Conservation (phyloP, 805 yeast species). For the Yamadazyma paraphyllophila region DNA sequence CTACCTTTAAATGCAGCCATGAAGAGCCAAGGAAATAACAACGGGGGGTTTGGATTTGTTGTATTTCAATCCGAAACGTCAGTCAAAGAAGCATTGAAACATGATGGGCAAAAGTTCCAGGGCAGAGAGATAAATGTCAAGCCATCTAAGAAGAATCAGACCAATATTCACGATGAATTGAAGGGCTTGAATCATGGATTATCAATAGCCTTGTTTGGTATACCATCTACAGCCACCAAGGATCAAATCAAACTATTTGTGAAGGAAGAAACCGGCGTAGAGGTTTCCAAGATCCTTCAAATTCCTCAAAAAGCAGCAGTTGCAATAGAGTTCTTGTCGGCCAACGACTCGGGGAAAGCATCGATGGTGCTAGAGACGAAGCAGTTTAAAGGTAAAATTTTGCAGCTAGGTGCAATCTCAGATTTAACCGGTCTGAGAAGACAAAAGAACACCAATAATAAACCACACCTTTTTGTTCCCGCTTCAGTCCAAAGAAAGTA, state of each 20-base stretch:
- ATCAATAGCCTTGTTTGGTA: slow-evolving; percentile 8
- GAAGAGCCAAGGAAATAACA: slow-evolving; percentile 28
- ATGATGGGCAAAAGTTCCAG: slow-evolving; percentile 41
- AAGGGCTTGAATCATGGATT: slow-evolving; percentile 17
- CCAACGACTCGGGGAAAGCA: slow-evolving; percentile 12
- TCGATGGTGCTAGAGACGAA: slow-evolving; percentile 7
- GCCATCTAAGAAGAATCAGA: slow-evolving; percentile 12
- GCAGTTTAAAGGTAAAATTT: slow-evolving; percentile 1
- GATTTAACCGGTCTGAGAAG: slow-evolving; percentile 1
- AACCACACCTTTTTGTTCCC: slow-evolving; percentile 7
- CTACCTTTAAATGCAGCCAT: slow-evolving; percentile 44
- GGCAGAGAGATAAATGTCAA: slow-evolving; percentile 50
- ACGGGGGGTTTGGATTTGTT: slow-evolving; percentile 69
- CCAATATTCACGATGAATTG: slow-evolving; percentile 2
- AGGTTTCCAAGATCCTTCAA: neutral
- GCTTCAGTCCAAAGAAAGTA: slow-evolving; percentile 4
- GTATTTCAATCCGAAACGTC: slow-evolving; percentile 42
- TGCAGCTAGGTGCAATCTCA: slow-evolving; percentile 4
- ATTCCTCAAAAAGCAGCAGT: slow-evolving; percentile 19
- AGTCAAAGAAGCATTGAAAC: slow-evolving; percentile 46
- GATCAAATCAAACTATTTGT: slow-evolving; percentile 34
- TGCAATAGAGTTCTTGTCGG: slow-evolving; percentile 5
- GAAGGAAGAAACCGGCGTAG: slow-evolving; percentile 1
- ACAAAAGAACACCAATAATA: neutral
- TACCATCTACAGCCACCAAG: slow-evolving; percentile 10